phyloP scores from a whole-genome alignment of 768 basidiomycete species.

The Pleurotus sapidus region DNA sequence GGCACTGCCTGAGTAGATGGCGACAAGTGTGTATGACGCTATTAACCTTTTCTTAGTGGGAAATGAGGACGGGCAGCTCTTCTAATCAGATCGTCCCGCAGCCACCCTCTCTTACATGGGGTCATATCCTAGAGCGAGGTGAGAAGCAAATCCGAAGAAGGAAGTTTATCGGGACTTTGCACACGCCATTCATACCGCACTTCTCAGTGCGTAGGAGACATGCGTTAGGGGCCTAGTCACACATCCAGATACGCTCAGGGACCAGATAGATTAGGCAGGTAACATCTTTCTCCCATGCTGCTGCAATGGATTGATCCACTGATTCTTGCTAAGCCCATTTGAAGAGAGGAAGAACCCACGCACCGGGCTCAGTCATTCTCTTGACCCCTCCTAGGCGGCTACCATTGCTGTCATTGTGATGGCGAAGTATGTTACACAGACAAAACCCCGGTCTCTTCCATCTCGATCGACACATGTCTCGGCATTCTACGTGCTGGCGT shows the following conservation, averaged over 20 bases:
- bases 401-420: conserved; percentile 4
- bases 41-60: conserved; percentile 1
- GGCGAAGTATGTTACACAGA: conserved; percentile 2
- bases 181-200: conserved; percentile 2
- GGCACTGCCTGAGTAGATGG: background rate
- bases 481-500: conserved; percentile 10
- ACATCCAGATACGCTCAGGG: conserved; percentile 5
- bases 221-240: conserved; percentile 1
- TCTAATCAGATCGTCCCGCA: conserved; percentile 6
- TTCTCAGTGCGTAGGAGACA: background rate
- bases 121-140: conserved; percentile 1
- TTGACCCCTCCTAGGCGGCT: background rate
- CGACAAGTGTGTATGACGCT: background rate
- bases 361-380: background rate
- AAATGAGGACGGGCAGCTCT: background rate
- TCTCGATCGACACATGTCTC: conserved; percentile 8
- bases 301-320: conserved; percentile 6
- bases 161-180: conserved; percentile 6
- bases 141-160: conserved; percentile 5
- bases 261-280: conserved; percentile 4
- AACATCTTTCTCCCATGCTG: conserved; percentile 6
- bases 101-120: background rate
- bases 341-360: background rate
- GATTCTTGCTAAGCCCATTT: conserved; percentile 3
- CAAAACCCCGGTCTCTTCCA: conserved; percentile 7